Conservation (phyloP, 1,284 basidiomycete species). For the Rhodotorula glutinis region DNA sequence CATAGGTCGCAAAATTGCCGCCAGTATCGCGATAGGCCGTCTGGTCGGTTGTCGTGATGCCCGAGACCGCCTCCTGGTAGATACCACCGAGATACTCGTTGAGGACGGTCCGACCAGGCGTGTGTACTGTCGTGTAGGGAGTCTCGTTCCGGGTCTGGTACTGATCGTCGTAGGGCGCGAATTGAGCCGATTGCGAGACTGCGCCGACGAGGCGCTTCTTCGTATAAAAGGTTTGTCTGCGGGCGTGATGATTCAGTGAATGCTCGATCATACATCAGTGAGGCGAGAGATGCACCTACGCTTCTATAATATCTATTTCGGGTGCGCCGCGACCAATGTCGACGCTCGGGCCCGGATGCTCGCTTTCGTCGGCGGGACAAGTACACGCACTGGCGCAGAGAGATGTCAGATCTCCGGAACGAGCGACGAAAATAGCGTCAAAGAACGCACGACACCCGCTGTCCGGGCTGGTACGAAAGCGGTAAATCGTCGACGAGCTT, state of each 20-base stretch:
- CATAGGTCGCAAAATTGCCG: conserved; percentile 30
- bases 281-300: no score
- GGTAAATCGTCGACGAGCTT: conserved; percentile 36
- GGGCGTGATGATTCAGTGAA: no score
- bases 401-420: no score
- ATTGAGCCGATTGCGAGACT: conserved; percentile 51
- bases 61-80: conserved; percentile 37
- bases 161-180: conserved; percentile 55
- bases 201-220: conserved; percentile 43
- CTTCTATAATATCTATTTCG: conserved; percentile 58
- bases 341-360: conserved; percentile 51
- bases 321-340: conserved; percentile 52
- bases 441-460: conserved; percentile 49
- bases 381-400: conserved; percentile 47
- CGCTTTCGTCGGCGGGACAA: conserved; percentile 46
- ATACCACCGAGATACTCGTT: conserved; percentile 26
- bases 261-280: no score
- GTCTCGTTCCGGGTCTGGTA: conserved; percentile 52
- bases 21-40: conserved; percentile 23
- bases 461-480: conserved; percentile 53
- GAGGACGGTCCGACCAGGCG: conserved; percentile 50
- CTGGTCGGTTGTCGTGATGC: conserved; percentile 24
- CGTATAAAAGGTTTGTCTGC: conserved; percentile 30
- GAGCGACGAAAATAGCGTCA: no score
- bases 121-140: conserved; percentile 53